phyloP scores from a whole-genome alignment of 345 rosid species.

The Leavenworthia alabamica region DNA sequence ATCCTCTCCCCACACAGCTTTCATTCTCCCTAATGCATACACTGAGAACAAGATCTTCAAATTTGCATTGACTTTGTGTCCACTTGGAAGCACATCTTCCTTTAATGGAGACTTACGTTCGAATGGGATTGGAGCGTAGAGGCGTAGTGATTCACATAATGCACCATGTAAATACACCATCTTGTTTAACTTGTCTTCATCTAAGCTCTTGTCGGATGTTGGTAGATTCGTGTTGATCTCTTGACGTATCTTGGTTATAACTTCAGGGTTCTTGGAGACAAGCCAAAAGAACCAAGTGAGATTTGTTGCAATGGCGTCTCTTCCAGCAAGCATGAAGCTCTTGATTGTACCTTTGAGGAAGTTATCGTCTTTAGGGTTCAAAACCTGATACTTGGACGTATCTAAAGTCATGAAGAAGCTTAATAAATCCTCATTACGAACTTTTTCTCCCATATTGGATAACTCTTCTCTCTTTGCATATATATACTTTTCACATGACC shows the following conservation, averaged over 20 bases:
- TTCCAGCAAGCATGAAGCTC: constrained; percentile 45
- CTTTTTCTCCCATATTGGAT: neutral
- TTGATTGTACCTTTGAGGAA: constrained; percentile 44
- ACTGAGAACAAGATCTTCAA: constrained; percentile 23
- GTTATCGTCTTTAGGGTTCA: constrained; percentile 26
- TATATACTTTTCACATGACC: constrained; percentile 21
- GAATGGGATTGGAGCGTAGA: constrained; percentile 32
- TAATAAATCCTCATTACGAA: constrained; percentile 10
- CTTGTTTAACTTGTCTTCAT: constrained; percentile 19
- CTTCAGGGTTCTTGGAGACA: constrained; percentile 35
- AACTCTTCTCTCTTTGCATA: constrained; percentile 21
- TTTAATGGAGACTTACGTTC: constrained; percentile 17
- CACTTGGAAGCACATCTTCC: constrained; percentile 37
- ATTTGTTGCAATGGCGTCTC: constrained; percentile 34
- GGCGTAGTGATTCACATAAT: constrained; percentile 33
- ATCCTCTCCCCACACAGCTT: constrained; percentile 28
- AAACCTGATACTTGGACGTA: constrained; percentile 7
- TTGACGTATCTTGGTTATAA: constrained; percentile 30
- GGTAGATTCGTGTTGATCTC: constrained; percentile 8
- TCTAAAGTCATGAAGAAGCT: constrained; percentile 23
- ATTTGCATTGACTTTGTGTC: constrained; percentile 23
- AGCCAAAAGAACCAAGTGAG: constrained; percentile 52
- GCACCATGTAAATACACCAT: constrained; percentile 39
- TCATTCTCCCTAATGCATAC: constrained; percentile 37
- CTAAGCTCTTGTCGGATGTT: constrained; percentile 7